These are phyloP conservation scores for Urochloa ruziziensis DNA, from an alignment of 176 grass and related monocot species.

Conservation along the genomic window DNA sequence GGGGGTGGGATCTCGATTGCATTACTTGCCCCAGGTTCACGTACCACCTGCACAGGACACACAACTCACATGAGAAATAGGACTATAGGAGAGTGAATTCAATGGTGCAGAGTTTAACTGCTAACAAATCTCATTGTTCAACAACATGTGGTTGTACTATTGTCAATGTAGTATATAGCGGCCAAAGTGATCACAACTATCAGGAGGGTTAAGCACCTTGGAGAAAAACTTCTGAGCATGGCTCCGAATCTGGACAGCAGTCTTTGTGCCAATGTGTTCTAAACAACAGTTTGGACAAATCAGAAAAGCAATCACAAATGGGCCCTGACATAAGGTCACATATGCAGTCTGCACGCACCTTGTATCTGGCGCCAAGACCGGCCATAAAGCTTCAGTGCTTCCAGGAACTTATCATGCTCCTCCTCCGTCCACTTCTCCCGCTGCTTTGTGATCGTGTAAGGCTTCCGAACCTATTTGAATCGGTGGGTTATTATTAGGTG, in stretches of 20 bases:
- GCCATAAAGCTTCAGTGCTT: constrained; percentile 77
- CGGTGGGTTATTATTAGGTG: neutral
- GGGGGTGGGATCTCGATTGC: constrained; percentile 87
- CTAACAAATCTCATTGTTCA: neutral
- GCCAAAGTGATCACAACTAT: constrained; percentile 12
- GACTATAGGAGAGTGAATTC: neutral
- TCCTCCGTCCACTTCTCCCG: constrained; percentile 92
- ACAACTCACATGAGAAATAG: constrained; percentile 4
- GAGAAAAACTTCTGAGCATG: constrained; percentile 99
- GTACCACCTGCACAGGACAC: constrained; percentile 51
- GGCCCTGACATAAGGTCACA: neutral
- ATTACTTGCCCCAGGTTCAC: constrained; percentile 30
- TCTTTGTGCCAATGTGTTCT: constrained; percentile 97
- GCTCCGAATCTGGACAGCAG: constrained; percentile 93
- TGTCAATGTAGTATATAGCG: neutral
- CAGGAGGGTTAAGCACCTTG: constrained; percentile 57
- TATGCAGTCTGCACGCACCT: constrained; percentile 41
- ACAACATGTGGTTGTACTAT: neutral
- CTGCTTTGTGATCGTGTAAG: constrained; percentile 85
- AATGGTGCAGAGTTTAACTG: neutral
- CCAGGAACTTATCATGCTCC: constrained; percentile 83
- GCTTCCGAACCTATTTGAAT: constrained; percentile 68
- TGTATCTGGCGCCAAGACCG: constrained; percentile 90
- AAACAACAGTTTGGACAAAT: constrained; percentile 43
- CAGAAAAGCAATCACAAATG: constrained; percentile 18